These are phyloP conservation scores for Atkinsonella texensis DNA, from an alignment of 2,329 filamentous ascomycete genomes.

Conservation along the genomic window DNA sequence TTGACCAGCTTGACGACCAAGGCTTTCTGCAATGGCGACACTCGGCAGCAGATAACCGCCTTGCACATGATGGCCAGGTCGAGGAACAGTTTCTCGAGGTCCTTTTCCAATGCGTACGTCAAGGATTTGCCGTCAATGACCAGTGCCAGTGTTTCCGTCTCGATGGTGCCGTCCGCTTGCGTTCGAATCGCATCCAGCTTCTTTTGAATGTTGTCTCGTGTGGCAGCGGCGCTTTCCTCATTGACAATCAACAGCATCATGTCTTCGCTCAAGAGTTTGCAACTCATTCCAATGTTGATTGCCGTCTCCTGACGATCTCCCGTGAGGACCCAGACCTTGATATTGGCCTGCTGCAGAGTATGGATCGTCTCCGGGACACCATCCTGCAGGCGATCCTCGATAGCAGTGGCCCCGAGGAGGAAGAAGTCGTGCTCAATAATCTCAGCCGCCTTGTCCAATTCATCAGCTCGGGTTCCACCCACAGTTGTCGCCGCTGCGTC, in stretches of 20 bases:
- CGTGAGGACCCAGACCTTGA: slow-evolving; percentile 97
- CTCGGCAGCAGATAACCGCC: slow-evolving; percentile 96
- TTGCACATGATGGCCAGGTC: slow-evolving; percentile 94
- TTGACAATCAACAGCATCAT: slow-evolving; percentile 98
- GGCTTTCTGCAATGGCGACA: slow-evolving; percentile 93
- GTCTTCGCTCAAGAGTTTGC: slow-evolving; percentile 94
- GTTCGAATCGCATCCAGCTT: slow-evolving; percentile 84
- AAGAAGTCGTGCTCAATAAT: slow-evolving; percentile 88
- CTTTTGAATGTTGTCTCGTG: slow-evolving; percentile 81
- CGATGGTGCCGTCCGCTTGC: slow-evolving; percentile 63
- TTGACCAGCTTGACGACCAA: slow-evolving; percentile 97
- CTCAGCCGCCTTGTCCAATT: slow-evolving; percentile 94
- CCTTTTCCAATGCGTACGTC: slow-evolving; percentile 84
- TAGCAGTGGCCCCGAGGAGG: slow-evolving; percentile 87
- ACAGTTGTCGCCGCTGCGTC: slow-evolving; percentile 84
- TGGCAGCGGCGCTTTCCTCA: slow-evolving; percentile 68
- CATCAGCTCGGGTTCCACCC: slow-evolving; percentile 81
- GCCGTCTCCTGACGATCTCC: slow-evolving; percentile 97
- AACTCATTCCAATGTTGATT: slow-evolving; percentile 99
- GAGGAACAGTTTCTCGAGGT: slow-evolving; percentile 85
- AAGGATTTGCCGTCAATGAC: slow-evolving; percentile 95
- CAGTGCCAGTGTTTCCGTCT: slow-evolving; percentile 77
- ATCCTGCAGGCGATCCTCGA: slow-evolving; percentile 93
- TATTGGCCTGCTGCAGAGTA: slow-evolving; percentile 88
- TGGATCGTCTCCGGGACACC: slow-evolving; percentile 97